phyloP scores from a whole-genome alignment of 2,329 filamentous ascomycete genomes.

The Ophiostoma ulmi region DNA sequence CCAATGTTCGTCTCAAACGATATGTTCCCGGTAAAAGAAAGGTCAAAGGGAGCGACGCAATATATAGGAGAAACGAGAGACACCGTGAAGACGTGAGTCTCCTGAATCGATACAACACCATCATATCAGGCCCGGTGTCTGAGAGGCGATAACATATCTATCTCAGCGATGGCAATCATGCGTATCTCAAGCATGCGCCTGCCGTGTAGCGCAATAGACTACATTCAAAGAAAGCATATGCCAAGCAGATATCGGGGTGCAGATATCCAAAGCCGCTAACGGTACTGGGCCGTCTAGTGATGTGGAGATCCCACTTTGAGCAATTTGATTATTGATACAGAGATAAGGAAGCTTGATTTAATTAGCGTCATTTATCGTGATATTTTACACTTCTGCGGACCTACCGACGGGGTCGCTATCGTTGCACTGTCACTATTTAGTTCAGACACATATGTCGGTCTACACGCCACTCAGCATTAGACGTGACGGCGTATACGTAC shows the following conservation, averaged over 20 bases:
- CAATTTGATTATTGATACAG: background rate
- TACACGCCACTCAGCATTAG: background rate
- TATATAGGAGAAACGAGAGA: background rate
- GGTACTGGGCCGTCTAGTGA: background rate
- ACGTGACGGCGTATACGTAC: background rate
- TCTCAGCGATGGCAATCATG: background rate
- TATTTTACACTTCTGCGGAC: background rate
- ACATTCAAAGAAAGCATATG: background rate
- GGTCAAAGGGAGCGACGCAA: background rate
- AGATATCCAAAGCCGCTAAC: background rate
- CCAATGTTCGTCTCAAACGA: background rate
- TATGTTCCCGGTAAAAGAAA: background rate
- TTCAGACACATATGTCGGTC: background rate
- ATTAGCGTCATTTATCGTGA: background rate
- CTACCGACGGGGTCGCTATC: background rate
- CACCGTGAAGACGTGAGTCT: background rate
- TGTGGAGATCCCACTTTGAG: background rate
- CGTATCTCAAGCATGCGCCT: background rate
- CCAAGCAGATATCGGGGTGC: background rate
- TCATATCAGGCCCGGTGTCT: background rate
- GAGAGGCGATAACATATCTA: background rate
- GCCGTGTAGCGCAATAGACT: background rate
- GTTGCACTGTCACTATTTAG: background rate
- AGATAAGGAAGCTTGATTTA: background rate
- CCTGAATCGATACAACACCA: background rate